Evolutionary conservation across 345 rosid genomes (phyloP), one percentile per base, ranked within the genome.

Genomic region (Euphorbia pulcherrima): DNA sequence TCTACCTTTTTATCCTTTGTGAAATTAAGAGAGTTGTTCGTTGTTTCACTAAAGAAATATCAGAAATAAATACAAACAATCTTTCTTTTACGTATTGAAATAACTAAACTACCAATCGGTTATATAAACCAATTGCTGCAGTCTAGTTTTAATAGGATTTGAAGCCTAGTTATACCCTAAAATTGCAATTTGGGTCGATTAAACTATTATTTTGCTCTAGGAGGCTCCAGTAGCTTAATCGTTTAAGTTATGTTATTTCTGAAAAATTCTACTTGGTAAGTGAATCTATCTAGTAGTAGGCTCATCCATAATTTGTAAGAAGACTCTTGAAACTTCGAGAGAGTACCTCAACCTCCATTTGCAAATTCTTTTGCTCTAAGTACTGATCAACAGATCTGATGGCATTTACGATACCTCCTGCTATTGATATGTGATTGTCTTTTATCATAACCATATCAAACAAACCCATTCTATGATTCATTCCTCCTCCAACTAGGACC

Each of bases 391-490:
- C 92, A 18, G 90, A 82, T 79, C 60, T 87, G 53, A 95, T 79
- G 75, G 97, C 94, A 67, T 87, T 86, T 20, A 77, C 79, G 64
- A 92, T 86, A 57, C 97, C 92, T 60, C 90, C 92, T 73, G 99
- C 97, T 71, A 84, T 82, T 65, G 97, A 92, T 82, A 95, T 90
- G 70, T 95, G 99, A 73, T 95, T 95, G 70, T 95, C 99, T 80
- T 92, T 94, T 64, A 89, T 87, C 99, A 87, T 78, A 73, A 94
- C 93, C 99, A 92, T 94, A 78, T 92, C 99, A 84, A 88, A 94
- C 63, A 94, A 80, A 29, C 99, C 99, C 97, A 94, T 83, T 76
- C 97, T 84, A 52, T 92, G 99, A 79, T 92, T 92, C 70, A 65
- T 80, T 10, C 99, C 97, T 70, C 99, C 99, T 65, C 96, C 97